A percentile compares a stretch with the other conserved stretches of the same genome.
Evolutionary conservation across 2,329 filamentous ascomycete species (phyloP).

Genomic region (Fusarium tuaranense): DNA sequence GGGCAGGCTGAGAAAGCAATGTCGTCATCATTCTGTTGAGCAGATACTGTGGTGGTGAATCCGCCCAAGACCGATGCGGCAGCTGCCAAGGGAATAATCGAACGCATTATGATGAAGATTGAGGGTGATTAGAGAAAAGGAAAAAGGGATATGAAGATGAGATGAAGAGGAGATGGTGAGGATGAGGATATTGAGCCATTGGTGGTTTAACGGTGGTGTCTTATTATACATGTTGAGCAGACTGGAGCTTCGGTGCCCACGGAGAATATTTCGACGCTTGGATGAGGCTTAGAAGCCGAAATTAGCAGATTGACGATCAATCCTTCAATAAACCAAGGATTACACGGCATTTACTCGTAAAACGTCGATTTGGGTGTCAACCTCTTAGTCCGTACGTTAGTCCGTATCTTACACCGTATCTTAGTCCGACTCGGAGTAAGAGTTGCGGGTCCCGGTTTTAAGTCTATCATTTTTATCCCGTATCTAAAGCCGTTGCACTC

Average conservation of each 20-base stretch:
- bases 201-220: neutral
- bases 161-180: neutral
- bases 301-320: neutral
- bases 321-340: neutral
- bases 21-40: slow-evolving; percentile 6
- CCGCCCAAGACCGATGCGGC: neutral
- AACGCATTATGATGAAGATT: slow-evolving; percentile 1
- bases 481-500: neutral
- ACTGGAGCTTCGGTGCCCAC: neutral
- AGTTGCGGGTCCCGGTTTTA: neutral
- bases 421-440: neutral
- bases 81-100: neutral
- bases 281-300: slow-evolving; percentile 13
- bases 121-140: neutral
- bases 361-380: neutral
- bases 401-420: slow-evolving; percentile 1
- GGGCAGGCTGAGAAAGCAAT: slow-evolving; percentile 35
- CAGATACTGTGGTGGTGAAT: neutral
- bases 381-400: neutral
- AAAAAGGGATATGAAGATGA: neutral
- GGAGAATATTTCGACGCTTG: neutral
- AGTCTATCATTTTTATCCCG: neutral
- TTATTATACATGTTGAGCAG: neutral
- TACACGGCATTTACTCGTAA: neutral
- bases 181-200: neutral